Evolutionary conservation across 192 early-diverging fungal genomes (phyloP), one percentile per base, ranked within the genome.

Genomic region (Martensiomyces pterosporus): DNA sequence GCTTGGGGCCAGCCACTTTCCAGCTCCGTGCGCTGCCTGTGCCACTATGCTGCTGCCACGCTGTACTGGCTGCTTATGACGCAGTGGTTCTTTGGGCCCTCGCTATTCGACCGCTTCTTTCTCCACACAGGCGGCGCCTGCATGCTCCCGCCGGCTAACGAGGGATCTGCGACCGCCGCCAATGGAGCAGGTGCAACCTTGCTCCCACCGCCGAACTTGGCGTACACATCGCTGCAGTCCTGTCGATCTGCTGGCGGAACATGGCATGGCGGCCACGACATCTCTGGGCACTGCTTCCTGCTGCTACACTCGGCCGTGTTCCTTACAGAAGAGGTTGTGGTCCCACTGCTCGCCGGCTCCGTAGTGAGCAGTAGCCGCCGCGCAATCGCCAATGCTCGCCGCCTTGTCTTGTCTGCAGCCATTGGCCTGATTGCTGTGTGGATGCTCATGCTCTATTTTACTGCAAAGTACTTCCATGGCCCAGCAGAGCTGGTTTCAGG

Each of bases 241-340:
- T 86, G 84, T 55, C 57, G 64, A 14, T 15, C 44, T 8, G 61
- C 67, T 10, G 86, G 86, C 9, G 91, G 90, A 13, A 19, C 48
- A 12, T 93, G 89, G 90, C 26, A 42, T 10, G 84, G 82, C 42
- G 92, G 91, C 4, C 81, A 91, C 55, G 93, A 96, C 78, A 67
- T 93, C 16, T 88, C 85, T 0, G 93, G 93, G 19, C 93, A 96
- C 66, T 90, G 88, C 58, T 83, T 96, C 39, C 58, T 91, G 57
- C 59, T 91, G 49, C 76, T 84, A 2, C 89, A 91, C 64, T 76
- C 86, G 41, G 86, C 73, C 16, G 66, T 91, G 37, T 80, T 89
- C 52, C 57, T 90, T 36, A 71, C 66, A 70, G 86, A 88, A 47
- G 88, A 89, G 48, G 54, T 85, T 9, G 49, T 72, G 12, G 48